Percentiles rank a stretch among this genome's conserved stretches.
Conservation (phyloP, 1,139 yeast genomes). For the Debaryomyces udenii region DNA sequence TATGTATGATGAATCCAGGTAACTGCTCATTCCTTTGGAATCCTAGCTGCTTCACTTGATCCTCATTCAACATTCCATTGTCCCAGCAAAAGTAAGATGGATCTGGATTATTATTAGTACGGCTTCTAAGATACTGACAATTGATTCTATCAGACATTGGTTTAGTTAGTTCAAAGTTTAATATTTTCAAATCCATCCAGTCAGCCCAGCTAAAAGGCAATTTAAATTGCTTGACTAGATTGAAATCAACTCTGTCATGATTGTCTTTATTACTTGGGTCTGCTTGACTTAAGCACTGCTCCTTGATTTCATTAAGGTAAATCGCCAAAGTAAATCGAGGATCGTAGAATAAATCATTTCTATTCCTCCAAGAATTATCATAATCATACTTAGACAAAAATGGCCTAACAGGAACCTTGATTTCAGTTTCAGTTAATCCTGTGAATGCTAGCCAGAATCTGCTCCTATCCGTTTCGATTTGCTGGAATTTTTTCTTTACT, state of each 20-base stretch:
- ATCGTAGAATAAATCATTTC: slow-evolving; percentile 32
- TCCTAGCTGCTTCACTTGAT: slow-evolving; percentile 26
- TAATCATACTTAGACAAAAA: slow-evolving; percentile 21
- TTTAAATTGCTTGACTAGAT: slow-evolving; percentile 22
- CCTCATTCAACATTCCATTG: slow-evolving; percentile 22
- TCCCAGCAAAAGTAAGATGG: slow-evolving; percentile 26
- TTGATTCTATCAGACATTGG: slow-evolving; percentile 22
- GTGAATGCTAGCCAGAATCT: slow-evolving; percentile 29
- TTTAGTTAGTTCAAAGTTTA: slow-evolving; percentile 23
- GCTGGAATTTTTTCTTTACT: slow-evolving; percentile 16
- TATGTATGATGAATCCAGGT: slow-evolving; percentile 31
- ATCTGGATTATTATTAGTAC: slow-evolving; percentile 25
- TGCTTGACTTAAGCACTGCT: slow-evolving; percentile 17
- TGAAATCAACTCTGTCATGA: slow-evolving; percentile 13
- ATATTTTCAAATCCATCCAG: slow-evolving; percentile 29
- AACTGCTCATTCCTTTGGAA: slow-evolving; percentile 25
- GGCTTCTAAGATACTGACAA: slow-evolving; percentile 25
- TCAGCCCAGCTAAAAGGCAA: slow-evolving; percentile 37
- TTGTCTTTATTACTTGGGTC: not conserved
- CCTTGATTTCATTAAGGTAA: slow-evolving; percentile 32
- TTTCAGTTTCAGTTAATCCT: slow-evolving; percentile 21
- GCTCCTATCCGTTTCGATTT: slow-evolving; percentile 20
- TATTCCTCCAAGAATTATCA: slow-evolving; percentile 23
- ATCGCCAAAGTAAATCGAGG: slow-evolving; percentile 45
- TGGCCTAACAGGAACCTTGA: slow-evolving; percentile 14